These are phyloP conservation scores for Cyanophora paradoxa DNA, from an alignment of 78 protist genomes.

Conservation along the genomic window DNA sequence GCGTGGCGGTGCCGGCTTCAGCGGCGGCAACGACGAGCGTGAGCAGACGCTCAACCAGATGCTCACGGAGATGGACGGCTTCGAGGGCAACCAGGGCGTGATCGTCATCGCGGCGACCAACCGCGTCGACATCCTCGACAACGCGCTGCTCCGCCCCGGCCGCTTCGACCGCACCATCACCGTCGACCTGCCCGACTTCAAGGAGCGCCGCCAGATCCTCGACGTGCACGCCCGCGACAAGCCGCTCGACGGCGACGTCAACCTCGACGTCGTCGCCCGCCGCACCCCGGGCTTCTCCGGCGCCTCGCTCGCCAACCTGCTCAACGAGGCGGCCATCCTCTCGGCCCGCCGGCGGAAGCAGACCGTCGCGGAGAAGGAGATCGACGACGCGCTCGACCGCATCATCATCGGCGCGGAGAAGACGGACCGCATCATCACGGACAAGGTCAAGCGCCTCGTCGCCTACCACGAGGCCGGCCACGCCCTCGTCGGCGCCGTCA, in stretches of 20 bases:
- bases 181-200: constrained; percentile 83
- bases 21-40: constrained; percentile 71
- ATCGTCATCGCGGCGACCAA: constrained; percentile 95
- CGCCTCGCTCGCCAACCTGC: constrained; percentile 33
- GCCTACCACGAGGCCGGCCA: constrained; percentile 99
- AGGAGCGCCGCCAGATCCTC: constrained; percentile 80
- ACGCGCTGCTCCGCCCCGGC: constrained; percentile 95
- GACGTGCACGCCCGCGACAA: constrained; percentile 68
- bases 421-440: constrained; percentile 47
- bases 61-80: constrained; percentile 97
- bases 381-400: constrained; percentile 49
- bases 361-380: constrained; percentile 5
- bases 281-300: constrained; percentile 50
- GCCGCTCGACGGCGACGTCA: constrained; percentile 34
- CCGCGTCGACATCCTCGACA: constrained; percentile 73
- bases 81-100: constrained; percentile 62
- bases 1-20: constrained; percentile 20
- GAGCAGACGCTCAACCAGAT: constrained; percentile 95
- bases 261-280: constrained; percentile 31
- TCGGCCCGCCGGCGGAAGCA: constrained; percentile 38
- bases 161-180: constrained; percentile 78
- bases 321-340: constrained; percentile 54
- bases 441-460: constrained; percentile 70
- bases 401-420: constrained; percentile 39
- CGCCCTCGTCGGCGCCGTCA: constrained; percentile 87